Evolutionary conservation across 2,329 filamentous ascomycete species (phyloP).

Genomic region (Verticillium albo-atrum): DNA sequence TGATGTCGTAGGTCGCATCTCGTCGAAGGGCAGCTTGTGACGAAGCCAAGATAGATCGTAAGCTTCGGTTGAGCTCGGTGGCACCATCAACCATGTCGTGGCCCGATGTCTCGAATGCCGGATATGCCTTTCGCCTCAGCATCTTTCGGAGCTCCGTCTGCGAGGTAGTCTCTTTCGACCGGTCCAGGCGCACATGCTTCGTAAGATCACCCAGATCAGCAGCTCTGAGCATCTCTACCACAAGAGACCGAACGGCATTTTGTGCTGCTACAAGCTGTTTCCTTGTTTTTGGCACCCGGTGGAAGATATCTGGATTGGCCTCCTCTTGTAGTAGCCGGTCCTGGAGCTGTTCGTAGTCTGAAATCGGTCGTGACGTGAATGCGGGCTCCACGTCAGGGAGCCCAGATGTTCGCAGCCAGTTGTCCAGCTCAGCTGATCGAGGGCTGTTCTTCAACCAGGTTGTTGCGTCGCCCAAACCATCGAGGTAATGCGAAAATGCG

Average conservation of each 20-base stretch:
- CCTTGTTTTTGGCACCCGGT: not conserved
- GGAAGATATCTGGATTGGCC: not conserved
- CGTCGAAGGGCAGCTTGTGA: not conserved
- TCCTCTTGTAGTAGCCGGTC: not conserved
- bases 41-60: slow-evolving; percentile 3
- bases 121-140: not conserved
- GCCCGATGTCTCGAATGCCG: not conserved
- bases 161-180: not conserved
- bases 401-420: slow-evolving; percentile 2
- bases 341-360: slow-evolving; percentile 2
- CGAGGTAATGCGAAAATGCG: slow-evolving; percentile 5
- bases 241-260: not conserved
- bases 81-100: not conserved
- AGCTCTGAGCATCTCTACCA: not conserved
- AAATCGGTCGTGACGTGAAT: not conserved
- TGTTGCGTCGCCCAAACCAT: slow-evolving; percentile 1
- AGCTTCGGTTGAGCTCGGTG: slow-evolving; percentile 3
- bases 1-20: not conserved
- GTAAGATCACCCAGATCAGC: not conserved
- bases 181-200: not conserved
- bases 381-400: not conserved
- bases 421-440: slow-evolving; percentile 1
- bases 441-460: not conserved
- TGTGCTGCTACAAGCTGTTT: not conserved
- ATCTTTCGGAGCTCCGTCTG: slow-evolving; percentile 2